Base-by-base conservation (phyloP, 176 grass and related monocot species). In the Musa itinerans region DNA sequence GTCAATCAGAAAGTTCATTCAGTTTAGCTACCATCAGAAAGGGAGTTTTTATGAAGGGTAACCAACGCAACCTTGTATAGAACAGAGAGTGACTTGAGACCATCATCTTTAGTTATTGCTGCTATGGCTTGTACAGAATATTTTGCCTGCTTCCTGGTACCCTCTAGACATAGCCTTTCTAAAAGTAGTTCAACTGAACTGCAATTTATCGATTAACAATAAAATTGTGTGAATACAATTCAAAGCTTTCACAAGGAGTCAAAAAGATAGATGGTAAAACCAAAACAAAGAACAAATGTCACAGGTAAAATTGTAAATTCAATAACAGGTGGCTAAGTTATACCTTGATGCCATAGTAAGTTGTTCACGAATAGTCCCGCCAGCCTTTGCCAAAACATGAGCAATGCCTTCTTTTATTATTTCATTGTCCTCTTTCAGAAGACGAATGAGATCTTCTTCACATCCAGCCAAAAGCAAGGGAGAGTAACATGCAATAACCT, bases 21-120 rank as follows among this genome's bases (percentile, higher is more conserved):
- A 74, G 70, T 74, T 34, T 34, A 86, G 63, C 61, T 25, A 59
- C 17, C 2, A 65, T 75, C 77, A 73, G 26, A n/a, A 80, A 63
- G 26, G 48, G 15, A 73, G 10, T 6, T 72, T 73, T 64, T 20
- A 29, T 48, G 8, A 64, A 65, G 49, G 24, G 15, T 57, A 72
- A 22, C 21, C 69, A 59, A 73, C 53, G 29, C 2, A 80, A 99
- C 96, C 91, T 99, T 99, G 85, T 99, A 99, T 78, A 99, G 91
- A 88, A 99, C 96, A 95, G 91, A 99, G 62, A 99, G 77, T 65
- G 96, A 87, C 85, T 95, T 99, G 70, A 99, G 91, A 73, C 96
- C 96, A 83, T 99, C 96, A 87, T 99, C 96, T 81, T 99, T 99
- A 74, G 91, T 92, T 81, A 99, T 89, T 61, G 96, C 96, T 66